A percentile compares a stretch with the other conserved stretches of the same genome.
Conservation (phyloP, 768 basidiomycete species). For the Suillus tomentosus region DNA sequence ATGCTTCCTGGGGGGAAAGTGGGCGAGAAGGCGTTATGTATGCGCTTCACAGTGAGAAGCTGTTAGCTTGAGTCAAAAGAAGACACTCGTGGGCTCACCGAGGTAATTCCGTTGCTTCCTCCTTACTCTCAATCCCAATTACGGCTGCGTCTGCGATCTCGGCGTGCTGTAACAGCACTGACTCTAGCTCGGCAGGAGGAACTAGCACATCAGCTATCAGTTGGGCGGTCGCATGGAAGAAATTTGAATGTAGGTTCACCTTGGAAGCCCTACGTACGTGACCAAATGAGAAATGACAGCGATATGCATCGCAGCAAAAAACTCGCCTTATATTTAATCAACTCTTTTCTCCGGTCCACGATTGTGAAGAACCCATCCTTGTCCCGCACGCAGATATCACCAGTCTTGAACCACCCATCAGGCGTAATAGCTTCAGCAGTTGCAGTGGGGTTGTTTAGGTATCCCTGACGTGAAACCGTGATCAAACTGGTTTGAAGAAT, state of each 20-base stretch:
- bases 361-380: slow-evolving; percentile 73
- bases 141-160: slow-evolving; percentile 81
- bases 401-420: slow-evolving; percentile 88
- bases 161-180: slow-evolving; percentile 71
- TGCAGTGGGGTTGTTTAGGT: slow-evolving; percentile 70
- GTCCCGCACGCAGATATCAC: slow-evolving; percentile 74
- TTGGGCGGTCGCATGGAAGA: background rate
- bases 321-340: slow-evolving; percentile 71
- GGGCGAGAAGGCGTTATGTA: slow-evolving; percentile 46
- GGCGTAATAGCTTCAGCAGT: slow-evolving; percentile 68
- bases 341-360: slow-evolving; percentile 73
- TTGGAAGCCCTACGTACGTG: slow-evolving; percentile 63
- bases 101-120: slow-evolving; percentile 81
- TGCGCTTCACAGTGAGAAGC: slow-evolving; percentile 42
- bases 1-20: slow-evolving; percentile 21
- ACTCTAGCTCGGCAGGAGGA: slow-evolving; percentile 85
- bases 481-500: slow-evolving; percentile 1
- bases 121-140: slow-evolving; percentile 66
- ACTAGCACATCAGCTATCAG: slow-evolving; percentile 44
- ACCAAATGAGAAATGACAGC: background rate
- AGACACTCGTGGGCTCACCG: slow-evolving; percentile 41
- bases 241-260: slow-evolving; percentile 39
- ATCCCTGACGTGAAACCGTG: slow-evolving; percentile 52
- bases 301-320: background rate
- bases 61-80: background rate